A percentile compares a stretch with the other conserved stretches of the same genome.
Evolutionary conservation across 305 asterid genomes (phyloP).

Genomic region (Fraxinus latifolia): DNA sequence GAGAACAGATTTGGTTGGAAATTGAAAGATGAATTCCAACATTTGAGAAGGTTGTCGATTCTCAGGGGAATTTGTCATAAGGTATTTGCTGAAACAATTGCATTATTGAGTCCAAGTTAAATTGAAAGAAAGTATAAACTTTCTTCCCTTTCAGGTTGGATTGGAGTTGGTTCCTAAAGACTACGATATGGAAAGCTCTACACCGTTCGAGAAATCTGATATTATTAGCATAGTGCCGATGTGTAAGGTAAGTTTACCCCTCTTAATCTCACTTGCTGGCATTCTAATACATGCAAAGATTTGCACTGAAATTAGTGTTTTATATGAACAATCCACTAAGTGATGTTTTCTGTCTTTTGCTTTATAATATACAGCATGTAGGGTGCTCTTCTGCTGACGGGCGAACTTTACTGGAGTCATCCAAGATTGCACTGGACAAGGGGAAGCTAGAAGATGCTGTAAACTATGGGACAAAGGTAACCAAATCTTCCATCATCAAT

Average conservation of each 20-base stretch:
- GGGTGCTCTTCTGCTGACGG: slow-evolving; percentile 99
- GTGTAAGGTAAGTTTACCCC: slow-evolving; percentile 62
- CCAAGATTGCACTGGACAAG: slow-evolving; percentile 96
- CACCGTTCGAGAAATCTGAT: slow-evolving; percentile 74
- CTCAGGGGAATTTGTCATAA: slow-evolving; percentile 96
- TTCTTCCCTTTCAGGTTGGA: slow-evolving; percentile 64
- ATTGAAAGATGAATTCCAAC: slow-evolving; percentile 69
- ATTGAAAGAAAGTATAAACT: slow-evolving; percentile 24
- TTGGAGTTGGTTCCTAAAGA: slow-evolving; percentile 88
- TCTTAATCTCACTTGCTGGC: slow-evolving; percentile 20
- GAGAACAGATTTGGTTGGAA: slow-evolving; percentile 78
- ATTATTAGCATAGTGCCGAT: slow-evolving; percentile 84
- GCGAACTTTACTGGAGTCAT: slow-evolving; percentile 85
- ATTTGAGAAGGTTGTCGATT: slow-evolving; percentile 76
- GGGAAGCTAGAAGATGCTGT: slow-evolving; percentile 99
- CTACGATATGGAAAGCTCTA: slow-evolving; percentile 77
- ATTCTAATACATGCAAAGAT: neutral
- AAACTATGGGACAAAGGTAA: slow-evolving; percentile 88
- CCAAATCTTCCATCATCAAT: slow-evolving; percentile 6
- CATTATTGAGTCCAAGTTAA: slow-evolving; percentile 15
- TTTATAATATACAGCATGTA: slow-evolving; percentile 62
- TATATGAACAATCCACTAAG: neutral
- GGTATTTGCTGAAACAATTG: slow-evolving; percentile 45
- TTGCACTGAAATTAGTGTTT: slow-evolving; percentile 6
- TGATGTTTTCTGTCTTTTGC: slow-evolving; percentile 25